phyloP scores from a whole-genome alignment of 371 early-diverging fungal species.

The Mucor ambiguus region DNA sequence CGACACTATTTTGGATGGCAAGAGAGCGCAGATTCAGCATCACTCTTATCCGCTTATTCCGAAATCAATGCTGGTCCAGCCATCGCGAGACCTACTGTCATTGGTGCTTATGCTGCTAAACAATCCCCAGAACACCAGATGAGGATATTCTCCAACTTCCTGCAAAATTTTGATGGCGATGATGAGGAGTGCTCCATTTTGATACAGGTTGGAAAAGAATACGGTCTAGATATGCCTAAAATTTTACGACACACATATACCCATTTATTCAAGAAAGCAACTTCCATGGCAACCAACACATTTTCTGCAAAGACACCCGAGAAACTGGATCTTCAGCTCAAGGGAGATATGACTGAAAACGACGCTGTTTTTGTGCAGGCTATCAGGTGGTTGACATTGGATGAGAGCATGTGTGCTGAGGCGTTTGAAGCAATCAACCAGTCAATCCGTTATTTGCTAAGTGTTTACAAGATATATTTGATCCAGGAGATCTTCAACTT shows the following conservation, averaged over 20 bases:
- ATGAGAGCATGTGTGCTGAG: background rate
- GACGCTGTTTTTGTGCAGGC: conserved; percentile 1
- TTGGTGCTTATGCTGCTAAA: conserved; percentile 27
- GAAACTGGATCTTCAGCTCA: background rate
- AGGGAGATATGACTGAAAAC: background rate
- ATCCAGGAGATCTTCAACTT: conserved; percentile 2
- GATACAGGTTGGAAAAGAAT: conserved; percentile 23
- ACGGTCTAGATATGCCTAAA: conserved; percentile 14
- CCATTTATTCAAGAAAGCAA: conserved; percentile 14
- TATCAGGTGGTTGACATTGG: conserved; percentile 10
- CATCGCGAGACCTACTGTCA: conserved; percentile 17
- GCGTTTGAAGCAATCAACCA: conserved; percentile 13
- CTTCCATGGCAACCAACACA: background rate
- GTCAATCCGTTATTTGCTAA: conserved; percentile 9
- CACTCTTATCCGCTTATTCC: conserved; percentile 19
- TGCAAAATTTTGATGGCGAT: conserved; percentile 30
- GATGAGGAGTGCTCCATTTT: conserved; percentile 23
- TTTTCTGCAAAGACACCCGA: background rate
- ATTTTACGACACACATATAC: conserved; percentile 12
- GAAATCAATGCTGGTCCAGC: conserved; percentile 11
- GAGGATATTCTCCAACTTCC: conserved; percentile 24
- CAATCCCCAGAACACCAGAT: conserved; percentile 19
- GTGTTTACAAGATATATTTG: conserved; percentile 8
- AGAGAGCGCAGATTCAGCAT: conserved; percentile 8
- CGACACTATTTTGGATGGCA: conserved; percentile 17